phyloP scores from a whole-genome alignment of 192 early-diverging fungal genomes.

The Lobosporangium transversale region DNA sequence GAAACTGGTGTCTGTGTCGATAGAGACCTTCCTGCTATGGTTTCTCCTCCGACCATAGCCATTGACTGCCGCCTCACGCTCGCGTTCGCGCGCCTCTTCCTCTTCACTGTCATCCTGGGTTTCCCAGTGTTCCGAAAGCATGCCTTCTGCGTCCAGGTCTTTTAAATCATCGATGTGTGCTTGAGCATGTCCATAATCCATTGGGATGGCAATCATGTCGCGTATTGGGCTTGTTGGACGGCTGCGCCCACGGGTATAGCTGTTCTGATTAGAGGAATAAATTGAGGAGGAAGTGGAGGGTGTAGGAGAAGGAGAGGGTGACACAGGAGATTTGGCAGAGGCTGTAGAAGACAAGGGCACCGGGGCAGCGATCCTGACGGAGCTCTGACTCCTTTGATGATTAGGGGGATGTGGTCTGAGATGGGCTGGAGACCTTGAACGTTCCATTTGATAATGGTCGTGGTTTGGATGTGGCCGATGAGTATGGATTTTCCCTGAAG shows the following conservation, averaged over 20 bases:
- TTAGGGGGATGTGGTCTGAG: conserved; percentile 2
- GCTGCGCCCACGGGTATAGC: conserved; percentile 1
- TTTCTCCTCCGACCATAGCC: conserved; percentile 3
- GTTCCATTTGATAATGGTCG: conserved; percentile 33
- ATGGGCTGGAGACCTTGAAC: conserved; percentile 11
- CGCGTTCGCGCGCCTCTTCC: not conserved
- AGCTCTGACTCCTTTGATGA: conserved; percentile 5
- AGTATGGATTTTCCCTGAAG: conserved; percentile 30
- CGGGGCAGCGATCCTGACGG: conserved; percentile 20
- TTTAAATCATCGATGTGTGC: conserved; percentile 18
- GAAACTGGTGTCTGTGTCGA: conserved; percentile 29
- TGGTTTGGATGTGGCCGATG: conserved; percentile 21
- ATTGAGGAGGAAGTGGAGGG: conserved; percentile 13
- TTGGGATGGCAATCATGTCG: conserved; percentile 4
- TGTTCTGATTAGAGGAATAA: conserved; percentile 4
- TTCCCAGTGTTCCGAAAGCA: conserved; percentile 36
- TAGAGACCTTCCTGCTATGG: conserved; percentile 4
- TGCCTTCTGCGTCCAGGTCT: conserved; percentile 26
- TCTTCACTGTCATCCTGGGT: conserved; percentile 20
- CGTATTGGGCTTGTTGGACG: conserved; percentile 32
- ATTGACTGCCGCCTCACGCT: not conserved
- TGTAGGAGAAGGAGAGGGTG: conserved; percentile 22
- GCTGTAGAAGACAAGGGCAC: conserved; percentile 1
- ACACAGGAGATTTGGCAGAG: conserved; percentile 1
- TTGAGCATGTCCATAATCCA: conserved; percentile 1